Evolutionary conservation across 2,329 filamentous ascomycete genomes (phyloP), one percentile per base, ranked within the genome.

Genomic region (Colletotrichum viniferum): DNA sequence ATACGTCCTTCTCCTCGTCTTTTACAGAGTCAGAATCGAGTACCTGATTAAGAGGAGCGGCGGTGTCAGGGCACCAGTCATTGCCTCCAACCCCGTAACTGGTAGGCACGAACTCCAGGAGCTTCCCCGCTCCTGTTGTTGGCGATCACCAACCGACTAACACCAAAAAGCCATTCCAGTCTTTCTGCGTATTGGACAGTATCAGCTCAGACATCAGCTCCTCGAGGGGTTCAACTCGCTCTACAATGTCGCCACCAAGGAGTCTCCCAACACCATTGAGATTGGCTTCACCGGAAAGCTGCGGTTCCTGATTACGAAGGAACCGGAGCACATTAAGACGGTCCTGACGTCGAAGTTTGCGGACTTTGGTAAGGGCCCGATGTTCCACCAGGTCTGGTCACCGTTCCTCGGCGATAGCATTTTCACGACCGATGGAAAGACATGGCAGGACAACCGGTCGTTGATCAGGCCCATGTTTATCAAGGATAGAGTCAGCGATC

Each of bases 351-450:
- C 87, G 30, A 86, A 91, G 69, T 92, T 92, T 80, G 84, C 88
- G 72, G 87, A 91, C 74, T 92, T 88, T 73, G 86, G 85, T 26
- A 85, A 91, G 69, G 86, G 88, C 0, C 73, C 81, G 0, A 73
- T 77, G n/a, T 87, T 89, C 73, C 86, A 87, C 71, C 72, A 81
- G 2, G 80, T 83, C 4, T 87, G 88, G 81, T 79, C 82, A 2
- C 87, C 87, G 0, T 84, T 91, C 62, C 82, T 92, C 9, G 90
- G 90, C 4, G 85, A 90, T 75, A 89, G 88, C 60, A 91, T 92
- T 78, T 91, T 92, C 78, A 88, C 86, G 0, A 87, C 85, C 0
- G 88, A 91, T 70, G 89, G 89, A 1, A 80, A 83, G 48, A 81
- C 83, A n/a, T 92, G 90, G 90, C 87, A 89, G 58, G 84, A 88